Base-by-base conservation (phyloP, 106 monocot species). In the Dendrobium chrysotoxum region DNA sequence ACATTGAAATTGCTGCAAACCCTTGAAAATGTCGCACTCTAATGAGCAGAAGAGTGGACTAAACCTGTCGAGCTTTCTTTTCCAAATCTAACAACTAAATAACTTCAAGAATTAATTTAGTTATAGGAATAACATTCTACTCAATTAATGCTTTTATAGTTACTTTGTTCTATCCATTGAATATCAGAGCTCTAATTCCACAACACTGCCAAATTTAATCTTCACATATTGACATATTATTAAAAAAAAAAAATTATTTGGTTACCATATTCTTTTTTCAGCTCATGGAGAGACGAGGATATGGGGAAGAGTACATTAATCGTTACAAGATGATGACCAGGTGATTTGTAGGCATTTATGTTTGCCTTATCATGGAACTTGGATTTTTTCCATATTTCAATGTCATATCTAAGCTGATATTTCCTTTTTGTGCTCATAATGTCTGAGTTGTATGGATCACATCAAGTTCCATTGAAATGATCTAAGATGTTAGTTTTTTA, bases 301-400 rank as follows among this genome's bases (percentile, higher is more conserved):
- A 88, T 83, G 95, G 99, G 75, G 88, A 99, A 77, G 99, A 99
- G 78, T 99, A 99, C 77, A 99, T 99, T 61, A 95, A 85, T 70
- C 95, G 95, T 1, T 99, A 99, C 87, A 95, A 93, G 77, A 99
- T 99, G 99, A 99, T 99, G 99, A 99, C 99, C 54, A 91, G 87
- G 99, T 99, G 55, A 78, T 76, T 58, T 77, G 28, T 23, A 50
- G 50, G 47, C 26, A 0, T 74, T 46, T 76, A 46, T 76, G 76
- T 26, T 25, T 8, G 25, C 41, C 16, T 12, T 26, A 26, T 45
- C 26, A 26, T 46, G 76, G 23, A 76, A 47, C 25, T 25, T 76
- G 25, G 25, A 74, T 42, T 25, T 4, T 46, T 23, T 75, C 26
- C 18, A 76, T 50, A 47, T 26, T 26, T n/a, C 10, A 47, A 50